Conservation (phyloP, 2,329 filamentous ascomycete genomes). For the Fusarium buharicum region DNA sequence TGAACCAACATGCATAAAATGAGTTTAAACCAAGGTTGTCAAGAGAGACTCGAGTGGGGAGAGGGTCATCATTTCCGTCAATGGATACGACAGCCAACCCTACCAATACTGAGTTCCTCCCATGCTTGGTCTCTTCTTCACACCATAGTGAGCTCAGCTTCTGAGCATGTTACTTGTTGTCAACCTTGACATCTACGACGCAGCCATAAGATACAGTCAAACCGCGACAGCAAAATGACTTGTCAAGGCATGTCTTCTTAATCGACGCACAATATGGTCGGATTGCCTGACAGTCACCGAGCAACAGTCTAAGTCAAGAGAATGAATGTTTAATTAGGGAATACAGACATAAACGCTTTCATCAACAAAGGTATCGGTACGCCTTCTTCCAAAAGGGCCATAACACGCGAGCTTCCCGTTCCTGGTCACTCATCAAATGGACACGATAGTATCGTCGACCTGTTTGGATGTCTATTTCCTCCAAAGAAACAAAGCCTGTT, state of each 20-base stretch:
- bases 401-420: constrained; percentile 74
- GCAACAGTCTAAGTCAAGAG: not conserved
- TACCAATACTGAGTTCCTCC: too few species aligned
- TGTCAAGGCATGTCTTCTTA: too few species aligned
- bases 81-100: too few species aligned
- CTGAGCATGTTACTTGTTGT: too few species aligned
- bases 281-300: not conserved
- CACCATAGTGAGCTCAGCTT: too few species aligned
- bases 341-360: not conserved
- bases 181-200: too few species aligned
- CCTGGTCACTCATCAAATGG: constrained; percentile 78
- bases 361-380: constrained; percentile 78
- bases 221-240: too few species aligned
- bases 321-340: not conserved
- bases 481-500: constrained; percentile 60
- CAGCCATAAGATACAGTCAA: too few species aligned
- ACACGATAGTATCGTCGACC: constrained; percentile 87
- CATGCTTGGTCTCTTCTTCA: too few species aligned
- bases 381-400: constrained; percentile 82
- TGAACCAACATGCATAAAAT: not conserved
- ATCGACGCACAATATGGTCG: too few species aligned
- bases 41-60: too few species aligned
- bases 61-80: too few species aligned
- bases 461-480: constrained; percentile 87
- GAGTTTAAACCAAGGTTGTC: constrained; percentile 21